Base-by-base conservation (phyloP, 352 stramenopile genomes). In the Globisporangium cystogenes region DNA sequence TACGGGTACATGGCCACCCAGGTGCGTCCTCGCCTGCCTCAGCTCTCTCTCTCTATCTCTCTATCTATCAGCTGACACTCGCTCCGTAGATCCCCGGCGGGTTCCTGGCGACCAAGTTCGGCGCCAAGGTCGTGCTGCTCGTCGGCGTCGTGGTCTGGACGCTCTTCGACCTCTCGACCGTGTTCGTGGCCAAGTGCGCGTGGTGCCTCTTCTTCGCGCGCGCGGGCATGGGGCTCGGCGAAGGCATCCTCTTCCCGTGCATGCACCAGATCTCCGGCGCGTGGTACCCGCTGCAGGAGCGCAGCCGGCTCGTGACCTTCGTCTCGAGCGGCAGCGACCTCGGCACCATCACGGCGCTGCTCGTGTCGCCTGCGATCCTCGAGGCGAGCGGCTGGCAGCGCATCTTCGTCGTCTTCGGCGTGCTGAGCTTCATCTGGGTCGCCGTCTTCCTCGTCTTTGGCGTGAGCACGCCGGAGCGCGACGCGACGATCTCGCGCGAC, bases 1-100 rank as follows among this genome's bases (percentile, higher is more conserved):
- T 95, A 91, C 43, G 85, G 85, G 42, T 95, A 95, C 64, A 81
- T 95, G 70, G 70, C 75, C 58, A 95, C 85, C 10, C 85, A 95
- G 71, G 81, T 87, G 21, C 23, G 31, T 21, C n/a, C 4, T 16
- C 43, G 44, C 35, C n/a, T 39, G 12, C 16, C 11, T 20, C n/a
- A n/a, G 20, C 42, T 57, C 21, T 33, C 23, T 8, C 18, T 41
- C 16, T 27, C 33, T 26, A 18, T 1, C 31, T 36, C 31, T 4
- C 11, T 36, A 4, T 10, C 31, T 10, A 33, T 10, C n/a, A n/a
- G n/a, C n/a, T 10, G 8, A 36, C 31, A 12, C 31, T 14, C 11
- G 31, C 11, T 51, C 20, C 0, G 4, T 63, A 92, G 82, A 85
- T 92, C 44, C 61, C 76, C 5, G 85, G 85, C 31, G 85, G 81